phyloP scores from a whole-genome alignment of 768 basidiomycete species.

The Pisolithus sp. region DNA sequence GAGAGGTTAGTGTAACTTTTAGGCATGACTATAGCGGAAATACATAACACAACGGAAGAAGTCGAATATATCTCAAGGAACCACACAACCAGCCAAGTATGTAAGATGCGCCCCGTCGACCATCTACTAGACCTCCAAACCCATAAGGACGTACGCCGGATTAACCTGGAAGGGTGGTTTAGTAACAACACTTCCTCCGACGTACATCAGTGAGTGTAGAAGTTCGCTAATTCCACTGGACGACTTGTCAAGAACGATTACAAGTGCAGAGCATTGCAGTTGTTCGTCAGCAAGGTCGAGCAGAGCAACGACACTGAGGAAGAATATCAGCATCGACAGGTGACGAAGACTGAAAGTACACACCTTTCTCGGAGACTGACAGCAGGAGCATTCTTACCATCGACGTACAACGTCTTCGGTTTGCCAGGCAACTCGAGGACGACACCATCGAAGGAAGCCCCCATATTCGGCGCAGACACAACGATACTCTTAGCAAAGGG shows the following conservation, averaged over 20 bases:
- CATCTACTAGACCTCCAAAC: conserved; percentile 62
- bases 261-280: conserved; percentile 67
- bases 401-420: conserved; percentile 75
- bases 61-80: conserved; percentile 10
- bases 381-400: conserved; percentile 73
- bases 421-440: conserved; percentile 68
- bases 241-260: conserved; percentile 74
- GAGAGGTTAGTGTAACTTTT: no score
- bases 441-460: conserved; percentile 68
- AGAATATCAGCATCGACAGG: background rate
- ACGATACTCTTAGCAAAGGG: conserved; percentile 71
- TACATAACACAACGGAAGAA: background rate
- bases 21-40: no score
- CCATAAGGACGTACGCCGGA: conserved; percentile 75
- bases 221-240: conserved; percentile 66
- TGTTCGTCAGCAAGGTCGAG: conserved; percentile 85
- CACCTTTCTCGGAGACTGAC: conserved; percentile 83
- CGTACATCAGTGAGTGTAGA: conserved; percentile 88
- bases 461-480: conserved; percentile 64
- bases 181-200: conserved; percentile 80
- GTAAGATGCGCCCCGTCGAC: conserved; percentile 5
- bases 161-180: conserved; percentile 73
- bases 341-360: conserved; percentile 8
- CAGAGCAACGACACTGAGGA: conserved; percentile 71
- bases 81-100: conserved; percentile 17